phyloP scores from a whole-genome alignment of 2,329 filamentous ascomycete species.

The Aspergillus candidus region DNA sequence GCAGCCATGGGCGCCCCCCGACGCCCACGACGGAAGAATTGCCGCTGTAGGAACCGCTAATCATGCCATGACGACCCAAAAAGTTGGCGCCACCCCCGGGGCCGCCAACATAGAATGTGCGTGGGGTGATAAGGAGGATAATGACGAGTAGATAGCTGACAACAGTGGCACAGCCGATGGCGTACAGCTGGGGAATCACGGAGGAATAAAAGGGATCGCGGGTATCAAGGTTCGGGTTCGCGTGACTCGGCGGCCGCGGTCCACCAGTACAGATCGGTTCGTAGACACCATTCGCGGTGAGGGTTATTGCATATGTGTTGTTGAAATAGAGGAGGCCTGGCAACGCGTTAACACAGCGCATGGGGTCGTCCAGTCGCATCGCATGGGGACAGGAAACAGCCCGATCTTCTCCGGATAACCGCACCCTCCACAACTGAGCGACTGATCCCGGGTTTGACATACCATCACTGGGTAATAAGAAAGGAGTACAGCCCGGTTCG shows the following conservation, averaged over 20 bases:
- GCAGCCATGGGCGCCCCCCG: conserved; percentile 87
- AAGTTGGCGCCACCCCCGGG: conserved; percentile 61
- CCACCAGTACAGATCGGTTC: conserved; percentile 44
- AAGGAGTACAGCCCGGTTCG: conserved; percentile 53
- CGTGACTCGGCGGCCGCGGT: conserved; percentile 26
- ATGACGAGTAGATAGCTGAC: conserved; percentile 88
- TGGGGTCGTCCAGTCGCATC: background rate
- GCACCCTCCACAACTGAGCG: background rate
- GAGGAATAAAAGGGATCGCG: conserved; percentile 89
- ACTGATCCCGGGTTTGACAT: conserved; percentile 13
- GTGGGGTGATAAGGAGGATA: conserved; percentile 89
- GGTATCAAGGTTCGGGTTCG: conserved; percentile 57
- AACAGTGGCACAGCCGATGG: conserved; percentile 83
- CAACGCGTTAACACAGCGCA: background rate
- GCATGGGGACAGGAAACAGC: background rate
- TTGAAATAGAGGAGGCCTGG: conserved; percentile 40
- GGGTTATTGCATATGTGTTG: conserved; percentile 37
- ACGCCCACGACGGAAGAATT: conserved; percentile 69
- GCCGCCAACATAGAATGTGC: conserved; percentile 83
- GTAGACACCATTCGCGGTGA: conserved; percentile 46
- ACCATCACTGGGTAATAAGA: conserved; percentile 56
- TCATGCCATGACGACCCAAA: conserved; percentile 74
- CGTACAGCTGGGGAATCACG: conserved; percentile 87
- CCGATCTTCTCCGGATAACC: background rate
- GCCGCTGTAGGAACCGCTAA: conserved; percentile 65